Evolutionary conservation across 139 green algal species (phyloP).

Genomic region (Coccomyxa sp.): DNA sequence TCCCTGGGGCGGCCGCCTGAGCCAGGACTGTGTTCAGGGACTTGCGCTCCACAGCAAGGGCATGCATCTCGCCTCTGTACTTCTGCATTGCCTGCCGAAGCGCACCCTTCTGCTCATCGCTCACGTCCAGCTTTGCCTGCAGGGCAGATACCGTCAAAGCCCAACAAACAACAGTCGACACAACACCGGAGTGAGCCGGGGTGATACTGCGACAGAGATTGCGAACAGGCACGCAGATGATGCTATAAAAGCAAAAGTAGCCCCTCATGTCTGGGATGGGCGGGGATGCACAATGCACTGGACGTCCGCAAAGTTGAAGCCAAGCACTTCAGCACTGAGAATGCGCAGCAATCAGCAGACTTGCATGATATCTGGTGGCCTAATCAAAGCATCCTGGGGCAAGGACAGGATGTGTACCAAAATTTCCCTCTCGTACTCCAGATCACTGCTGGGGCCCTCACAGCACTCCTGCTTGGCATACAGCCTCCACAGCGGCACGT

Average conservation of each 20-base stretch:
- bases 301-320: too few relatives aligned
- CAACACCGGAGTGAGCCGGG: too few relatives aligned
- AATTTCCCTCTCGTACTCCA: neutral
- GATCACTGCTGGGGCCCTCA: neutral
- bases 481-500: neutral
- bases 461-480: neutral
- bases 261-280: too few relatives aligned
- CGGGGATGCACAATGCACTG: too few relatives aligned
- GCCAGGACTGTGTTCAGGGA: neutral
- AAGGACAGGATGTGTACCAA: neutral
- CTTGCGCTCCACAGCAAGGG: neutral
- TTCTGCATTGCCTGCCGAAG: neutral
- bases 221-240: too few relatives aligned
- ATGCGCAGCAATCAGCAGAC: neutral
- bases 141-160: too few relatives aligned
- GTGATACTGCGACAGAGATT: too few relatives aligned
- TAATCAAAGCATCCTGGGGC: neutral
- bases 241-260: too few relatives aligned
- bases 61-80: neutral
- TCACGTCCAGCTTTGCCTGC: neutral
- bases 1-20: neutral
- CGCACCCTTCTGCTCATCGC: neutral
- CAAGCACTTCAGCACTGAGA: too few relatives aligned
- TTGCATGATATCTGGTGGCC: neutral
- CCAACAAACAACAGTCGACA: too few relatives aligned